Conservation (phyloP, 495 filamentous ascomycete genomes). For the Tetracladium marchalianum region DNA sequence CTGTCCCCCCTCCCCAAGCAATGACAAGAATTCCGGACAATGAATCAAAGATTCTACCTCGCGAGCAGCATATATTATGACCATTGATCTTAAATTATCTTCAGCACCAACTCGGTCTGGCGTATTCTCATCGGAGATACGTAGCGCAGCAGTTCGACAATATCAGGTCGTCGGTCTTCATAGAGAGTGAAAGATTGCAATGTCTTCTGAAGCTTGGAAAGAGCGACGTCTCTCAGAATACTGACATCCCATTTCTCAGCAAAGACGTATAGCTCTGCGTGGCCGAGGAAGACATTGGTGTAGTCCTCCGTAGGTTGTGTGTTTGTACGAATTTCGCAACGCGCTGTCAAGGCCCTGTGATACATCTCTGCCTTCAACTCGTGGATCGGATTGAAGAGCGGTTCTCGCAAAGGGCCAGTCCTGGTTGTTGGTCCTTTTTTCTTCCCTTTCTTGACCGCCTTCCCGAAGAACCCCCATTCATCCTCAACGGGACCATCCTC, state of each 20-base stretch:
- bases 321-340: slow-evolving; percentile 4
- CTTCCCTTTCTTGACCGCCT: too few relatives aligned
- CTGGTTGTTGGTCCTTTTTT: too few relatives aligned
- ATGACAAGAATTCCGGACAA: slow-evolving; percentile 19
- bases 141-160: slow-evolving; percentile 28
- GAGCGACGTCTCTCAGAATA: slow-evolving; percentile 24
- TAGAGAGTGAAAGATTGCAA: slow-evolving; percentile 25
- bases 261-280: slow-evolving; percentile 10
- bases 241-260: slow-evolving; percentile 12
- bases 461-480: too few relatives aligned
- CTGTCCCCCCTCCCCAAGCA: slow-evolving; percentile 15
- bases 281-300: slow-evolving; percentile 11
- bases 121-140: slow-evolving; percentile 18
- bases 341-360: neutral
- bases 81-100: slow-evolving; percentile 18
- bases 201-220: slow-evolving; percentile 25
- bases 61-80: slow-evolving; percentile 19
- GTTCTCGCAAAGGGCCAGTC: too few relatives aligned
- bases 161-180: slow-evolving; percentile 13
- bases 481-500: too few relatives aligned
- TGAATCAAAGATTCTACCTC: slow-evolving; percentile 24
- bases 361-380: too few relatives aligned
- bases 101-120: slow-evolving; percentile 1
- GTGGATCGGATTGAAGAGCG: too few relatives aligned
- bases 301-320: slow-evolving; percentile 22